Percentiles rank a stretch among this genome's conserved stretches.
Evolutionary conservation across 1,284 basidiomycete species (phyloP).

Genomic region (Anthracocystis setariae): DNA sequence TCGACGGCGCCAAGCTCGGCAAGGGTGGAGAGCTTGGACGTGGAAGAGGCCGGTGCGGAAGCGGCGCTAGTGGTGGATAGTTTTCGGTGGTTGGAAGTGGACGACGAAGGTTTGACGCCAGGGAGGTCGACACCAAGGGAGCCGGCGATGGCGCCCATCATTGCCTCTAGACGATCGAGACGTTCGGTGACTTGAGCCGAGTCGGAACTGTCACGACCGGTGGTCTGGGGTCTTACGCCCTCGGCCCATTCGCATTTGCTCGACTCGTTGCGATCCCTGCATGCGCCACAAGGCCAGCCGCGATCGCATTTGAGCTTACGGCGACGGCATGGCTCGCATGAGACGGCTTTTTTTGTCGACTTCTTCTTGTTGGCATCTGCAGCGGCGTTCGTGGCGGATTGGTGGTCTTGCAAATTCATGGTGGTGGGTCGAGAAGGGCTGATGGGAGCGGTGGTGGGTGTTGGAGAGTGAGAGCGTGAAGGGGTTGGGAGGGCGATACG

Average conservation of each 20-base stretch:
- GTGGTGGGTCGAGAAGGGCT: constrained; percentile 4
- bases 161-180: constrained; percentile 51
- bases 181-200: constrained; percentile 38
- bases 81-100: constrained; percentile 13
- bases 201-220: constrained; percentile 48
- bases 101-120: constrained; percentile 13
- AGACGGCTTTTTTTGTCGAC: constrained; percentile 60
- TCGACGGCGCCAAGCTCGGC: constrained; percentile 47
- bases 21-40: constrained; percentile 42
- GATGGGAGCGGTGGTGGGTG: not conserved
- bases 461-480: not conserved
- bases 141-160: constrained; percentile 49
- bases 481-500: constrained; percentile 12
- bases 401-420: constrained; percentile 16
- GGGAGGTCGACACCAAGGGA: constrained; percentile 44
- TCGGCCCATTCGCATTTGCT: constrained; percentile 61
- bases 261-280: constrained; percentile 51
- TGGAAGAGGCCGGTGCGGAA: constrained; percentile 14
- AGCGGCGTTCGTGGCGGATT: not conserved
- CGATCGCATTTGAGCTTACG: constrained; percentile 62
- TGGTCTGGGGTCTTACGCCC: constrained; percentile 54
- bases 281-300: constrained; percentile 55
- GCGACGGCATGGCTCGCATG: constrained; percentile 59
- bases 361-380: constrained; percentile 43
- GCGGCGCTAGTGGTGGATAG: constrained; percentile 16